Percentiles rank a stretch among this genome's conserved stretches.
phyloP scores from a whole-genome alignment of 2,329 filamentous ascomycete species.

The Neoscytalidium dimidiatum region DNA sequence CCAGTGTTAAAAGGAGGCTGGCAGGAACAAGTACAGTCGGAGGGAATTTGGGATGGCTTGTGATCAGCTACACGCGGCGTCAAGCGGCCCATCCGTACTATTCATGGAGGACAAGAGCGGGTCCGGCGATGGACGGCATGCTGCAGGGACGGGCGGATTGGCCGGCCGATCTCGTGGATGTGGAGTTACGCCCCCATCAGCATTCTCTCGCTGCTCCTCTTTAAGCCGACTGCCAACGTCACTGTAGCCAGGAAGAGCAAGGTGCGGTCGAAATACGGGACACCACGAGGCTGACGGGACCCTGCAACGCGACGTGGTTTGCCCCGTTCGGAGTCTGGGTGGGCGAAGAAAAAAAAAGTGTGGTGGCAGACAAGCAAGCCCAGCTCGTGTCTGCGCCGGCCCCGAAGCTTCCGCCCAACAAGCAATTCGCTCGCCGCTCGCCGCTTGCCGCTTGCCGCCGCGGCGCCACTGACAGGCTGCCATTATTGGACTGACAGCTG shows the following conservation, averaged over 20 bases:
- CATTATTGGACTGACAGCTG: too few species aligned
- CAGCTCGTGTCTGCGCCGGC: conserved; percentile 2
- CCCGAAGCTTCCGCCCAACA: background rate
- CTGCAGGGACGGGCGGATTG: conserved; percentile 1
- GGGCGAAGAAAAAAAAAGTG: background rate
- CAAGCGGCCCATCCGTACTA: background rate
- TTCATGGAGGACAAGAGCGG: background rate
- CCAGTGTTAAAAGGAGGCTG: background rate
- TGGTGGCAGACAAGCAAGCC: background rate
- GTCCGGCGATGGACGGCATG: background rate
- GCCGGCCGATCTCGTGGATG: conserved; percentile 3
- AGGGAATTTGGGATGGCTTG: background rate
- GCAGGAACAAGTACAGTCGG: too few species aligned
- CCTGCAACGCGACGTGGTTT: conserved; percentile 4
- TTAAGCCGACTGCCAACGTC: background rate
- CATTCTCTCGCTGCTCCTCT: too few species aligned
- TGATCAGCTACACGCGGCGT: background rate
- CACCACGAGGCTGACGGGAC: background rate
- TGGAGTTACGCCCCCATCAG: background rate
- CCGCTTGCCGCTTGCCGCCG: background rate
- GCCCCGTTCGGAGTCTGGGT: background rate
- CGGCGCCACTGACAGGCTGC: too few species aligned
- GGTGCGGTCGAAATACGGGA: background rate
- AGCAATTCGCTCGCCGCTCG: background rate
- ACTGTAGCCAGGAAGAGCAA: background rate